A percentile compares a stretch with the other conserved stretches of the same genome.
phyloP scores from a whole-genome alignment of 192 early-diverging fungal genomes.

The Dissophora globulifera region DNA sequence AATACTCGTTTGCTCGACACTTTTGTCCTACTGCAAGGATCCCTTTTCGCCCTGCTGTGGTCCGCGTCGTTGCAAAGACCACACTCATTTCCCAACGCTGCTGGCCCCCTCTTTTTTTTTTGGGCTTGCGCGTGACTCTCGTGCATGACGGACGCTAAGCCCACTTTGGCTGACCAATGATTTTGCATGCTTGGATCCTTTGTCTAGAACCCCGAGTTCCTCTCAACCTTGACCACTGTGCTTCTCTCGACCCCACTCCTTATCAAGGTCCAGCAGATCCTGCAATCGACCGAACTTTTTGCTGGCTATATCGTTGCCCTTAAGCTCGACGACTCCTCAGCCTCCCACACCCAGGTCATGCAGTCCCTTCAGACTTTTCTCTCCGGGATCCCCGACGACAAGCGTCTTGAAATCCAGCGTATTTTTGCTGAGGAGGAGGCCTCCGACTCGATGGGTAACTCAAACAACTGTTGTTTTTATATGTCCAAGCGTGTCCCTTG shows the following conservation, averaged over 20 bases:
- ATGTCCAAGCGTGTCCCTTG: background rate
- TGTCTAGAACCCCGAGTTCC: slow-evolving; percentile 38
- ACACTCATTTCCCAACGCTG: background rate
- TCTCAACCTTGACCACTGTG: slow-evolving; percentile 35
- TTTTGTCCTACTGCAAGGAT: no score
- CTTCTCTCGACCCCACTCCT: slow-evolving; percentile 46
- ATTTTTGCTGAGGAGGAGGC: slow-evolving; percentile 59
- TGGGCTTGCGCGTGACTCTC: slow-evolving; percentile 2
- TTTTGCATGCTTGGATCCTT: background rate
- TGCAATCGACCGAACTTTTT: slow-evolving; percentile 37
- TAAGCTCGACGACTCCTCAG: slow-evolving; percentile 55
- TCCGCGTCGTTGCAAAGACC: no score
- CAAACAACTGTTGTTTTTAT: background rate
- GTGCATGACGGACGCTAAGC: background rate
- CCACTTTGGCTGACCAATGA: background rate
- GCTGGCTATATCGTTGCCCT: slow-evolving; percentile 50
- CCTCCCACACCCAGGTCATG: slow-evolving; percentile 57
- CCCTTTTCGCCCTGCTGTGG: no score
- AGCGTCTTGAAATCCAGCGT: slow-evolving; percentile 37
- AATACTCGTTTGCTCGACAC: no score
- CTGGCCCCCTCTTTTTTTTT: slow-evolving; percentile 6
- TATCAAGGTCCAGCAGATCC: slow-evolving; percentile 46
- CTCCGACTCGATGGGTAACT: slow-evolving; percentile 53
- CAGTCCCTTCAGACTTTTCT: slow-evolving; percentile 54
- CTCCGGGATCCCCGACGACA: slow-evolving; percentile 33